Conservation (phyloP, 169 alveolate genomes). For the Cytauxzoon felis region DNA sequence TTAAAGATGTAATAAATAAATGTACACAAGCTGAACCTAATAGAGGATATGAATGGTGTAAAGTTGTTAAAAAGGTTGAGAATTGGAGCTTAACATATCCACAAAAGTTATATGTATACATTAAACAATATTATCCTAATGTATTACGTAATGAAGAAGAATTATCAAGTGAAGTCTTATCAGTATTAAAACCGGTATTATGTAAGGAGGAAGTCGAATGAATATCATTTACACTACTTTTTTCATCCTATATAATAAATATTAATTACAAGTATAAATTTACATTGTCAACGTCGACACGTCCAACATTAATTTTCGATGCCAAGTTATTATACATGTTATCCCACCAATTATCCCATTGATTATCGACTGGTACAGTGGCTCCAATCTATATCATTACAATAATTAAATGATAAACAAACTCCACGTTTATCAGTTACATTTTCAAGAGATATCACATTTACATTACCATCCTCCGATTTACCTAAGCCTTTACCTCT, state of each 20-base stretch:
- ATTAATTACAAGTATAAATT: not conserved
- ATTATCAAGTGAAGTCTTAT: constrained; percentile 17
- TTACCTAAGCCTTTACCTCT: constrained; percentile 63
- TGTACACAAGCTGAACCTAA: constrained; percentile 80
- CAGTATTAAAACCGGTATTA: constrained; percentile 21
- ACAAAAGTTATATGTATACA: constrained; percentile 60
- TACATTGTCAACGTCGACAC: not conserved
- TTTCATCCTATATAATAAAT: constrained; percentile 1
- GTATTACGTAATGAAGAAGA: constrained; percentile 14
- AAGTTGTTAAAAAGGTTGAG: constrained; percentile 69
- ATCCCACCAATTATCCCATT: constrained; percentile 65
- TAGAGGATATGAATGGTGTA: constrained; percentile 79
- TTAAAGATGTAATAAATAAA: constrained; percentile 70
- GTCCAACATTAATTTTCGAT: constrained; percentile 15
- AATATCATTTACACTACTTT: not conserved
- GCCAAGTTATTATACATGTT: constrained; percentile 56
- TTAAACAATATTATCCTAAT: constrained; percentile 32
- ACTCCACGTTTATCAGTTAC: constrained; percentile 40
- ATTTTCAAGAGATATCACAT: constrained; percentile 26
- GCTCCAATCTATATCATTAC: constrained; percentile 21
- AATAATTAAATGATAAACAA: not conserved
- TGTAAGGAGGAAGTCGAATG: constrained; percentile 7
- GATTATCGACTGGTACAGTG: constrained; percentile 2
- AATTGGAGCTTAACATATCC: constrained; percentile 76
- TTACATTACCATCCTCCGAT: constrained; percentile 34